These are phyloP conservation scores for Alternaria postmessia DNA, from an alignment of 2,329 filamentous ascomycete species.

Conservation along the genomic window DNA sequence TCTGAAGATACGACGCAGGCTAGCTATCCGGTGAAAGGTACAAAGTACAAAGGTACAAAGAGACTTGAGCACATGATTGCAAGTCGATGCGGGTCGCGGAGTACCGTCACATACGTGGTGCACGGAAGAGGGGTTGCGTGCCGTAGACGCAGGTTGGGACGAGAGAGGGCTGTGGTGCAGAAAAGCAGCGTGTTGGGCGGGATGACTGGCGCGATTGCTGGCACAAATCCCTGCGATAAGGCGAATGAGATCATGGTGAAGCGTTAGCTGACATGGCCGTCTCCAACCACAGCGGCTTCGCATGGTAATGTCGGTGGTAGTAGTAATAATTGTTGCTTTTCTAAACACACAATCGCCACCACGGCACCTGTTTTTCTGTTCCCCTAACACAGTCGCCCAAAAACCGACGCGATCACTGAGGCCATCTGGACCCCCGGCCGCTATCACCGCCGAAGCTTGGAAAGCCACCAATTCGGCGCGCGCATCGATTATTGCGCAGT, in stretches of 20 bases:
- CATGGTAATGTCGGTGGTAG: not conserved
- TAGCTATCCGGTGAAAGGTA: not conserved
- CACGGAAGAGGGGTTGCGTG: slow-evolving; percentile 18
- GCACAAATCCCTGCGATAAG: slow-evolving; percentile 3
- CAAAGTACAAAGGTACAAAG: slow-evolving; percentile 2
- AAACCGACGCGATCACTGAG: not conserved
- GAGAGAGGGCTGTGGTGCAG: slow-evolving; percentile 5
- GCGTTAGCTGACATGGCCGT: slow-evolving; percentile 2
- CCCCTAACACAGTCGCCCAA: not conserved
- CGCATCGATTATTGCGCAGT: slow-evolving; percentile 22
- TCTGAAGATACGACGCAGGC: not conserved
- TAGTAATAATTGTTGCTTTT: not conserved
- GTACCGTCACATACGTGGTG: slow-evolving; percentile 18
- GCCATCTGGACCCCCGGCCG: not conserved
- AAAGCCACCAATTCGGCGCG: slow-evolving; percentile 19
- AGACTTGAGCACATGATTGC: slow-evolving; percentile 29
- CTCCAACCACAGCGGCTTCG: not conserved
- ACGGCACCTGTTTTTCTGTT: not conserved
- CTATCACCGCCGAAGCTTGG: not conserved
- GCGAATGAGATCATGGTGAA: slow-evolving; percentile 16
- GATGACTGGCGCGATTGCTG: slow-evolving; percentile 8
- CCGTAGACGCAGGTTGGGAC: slow-evolving; percentile 15
- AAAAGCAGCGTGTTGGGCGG: slow-evolving; percentile 12
- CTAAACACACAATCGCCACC: not conserved
- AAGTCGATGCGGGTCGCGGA: slow-evolving; percentile 21